Percentiles rank a stretch among this genome's conserved stretches.
Conservation (phyloP, 2,329 filamentous ascomycete genomes). For the Knufia fluminis region DNA sequence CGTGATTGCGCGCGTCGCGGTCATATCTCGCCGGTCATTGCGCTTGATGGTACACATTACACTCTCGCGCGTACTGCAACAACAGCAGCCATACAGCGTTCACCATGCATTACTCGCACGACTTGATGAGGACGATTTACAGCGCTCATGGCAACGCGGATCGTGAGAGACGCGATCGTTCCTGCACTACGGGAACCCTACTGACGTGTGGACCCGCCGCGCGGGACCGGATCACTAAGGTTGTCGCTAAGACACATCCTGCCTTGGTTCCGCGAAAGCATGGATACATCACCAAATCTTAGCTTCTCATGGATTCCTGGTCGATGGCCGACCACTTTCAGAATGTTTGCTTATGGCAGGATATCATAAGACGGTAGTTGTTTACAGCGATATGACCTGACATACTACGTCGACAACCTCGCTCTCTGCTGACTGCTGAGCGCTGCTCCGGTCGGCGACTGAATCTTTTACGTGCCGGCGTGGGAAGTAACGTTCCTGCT, state of each 20-base stretch:
- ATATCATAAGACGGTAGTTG: not conserved
- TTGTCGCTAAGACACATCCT: not conserved
- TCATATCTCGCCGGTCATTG: no score
- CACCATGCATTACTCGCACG: no score
- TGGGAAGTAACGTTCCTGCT: no score
- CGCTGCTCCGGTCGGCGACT: no score
- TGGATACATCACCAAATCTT: not conserved
- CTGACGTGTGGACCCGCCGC: not conserved
- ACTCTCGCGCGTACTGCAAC: no score
- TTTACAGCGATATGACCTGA: not conserved
- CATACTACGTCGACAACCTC: no score
- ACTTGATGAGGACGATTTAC: not conserved
- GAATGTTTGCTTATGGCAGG: not conserved
- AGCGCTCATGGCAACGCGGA: not conserved
- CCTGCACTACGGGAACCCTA: conserved; percentile 1
- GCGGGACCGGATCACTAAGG: not conserved
- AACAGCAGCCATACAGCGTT: no score
- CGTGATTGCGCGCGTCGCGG: no score
- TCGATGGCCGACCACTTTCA: not conserved
- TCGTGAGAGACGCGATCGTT: not conserved
- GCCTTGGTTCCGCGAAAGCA: conserved; percentile 4
- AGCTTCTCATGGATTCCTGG: not conserved
- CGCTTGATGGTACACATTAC: no score
- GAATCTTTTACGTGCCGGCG: no score
- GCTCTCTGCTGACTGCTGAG: no score